Base-by-base conservation (phyloP, 768 basidiomycete species). In the Boletellus ananas region DNA sequence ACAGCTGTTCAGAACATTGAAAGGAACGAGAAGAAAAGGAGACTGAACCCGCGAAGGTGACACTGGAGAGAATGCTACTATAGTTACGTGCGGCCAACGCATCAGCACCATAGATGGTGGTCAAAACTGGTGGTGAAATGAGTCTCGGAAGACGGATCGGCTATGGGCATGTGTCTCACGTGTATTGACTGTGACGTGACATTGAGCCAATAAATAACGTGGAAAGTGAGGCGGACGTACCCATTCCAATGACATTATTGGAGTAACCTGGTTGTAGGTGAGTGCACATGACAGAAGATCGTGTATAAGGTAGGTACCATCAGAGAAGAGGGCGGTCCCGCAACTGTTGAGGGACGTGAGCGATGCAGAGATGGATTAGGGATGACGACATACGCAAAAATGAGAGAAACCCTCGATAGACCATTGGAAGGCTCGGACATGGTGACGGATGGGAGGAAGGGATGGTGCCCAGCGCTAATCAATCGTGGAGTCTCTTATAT, bases 311-410 rank as follows among this genome's bases (percentile, higher is more conserved):
- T 11, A 34, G 57, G 23, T 68, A 86, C 89, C 90, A 66, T 93
- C 90, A 23, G 89, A 90, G 71, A 93, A 91, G 39, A 92, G 73
- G 37, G 90, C 90, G 3, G 90, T 93, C 62, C 90, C 90, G 64
- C 90, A 91, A 14, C 88, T 90, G 55, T 45, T 45, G 45, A 44
- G 36, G 36, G 14, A 27, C 2, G 23, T 49, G 17, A 49, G 53
- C 18, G 51, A 44, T 42, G 36, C 36, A 34, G 23, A 18, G 17
- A 45, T 1, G 2, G 25, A 18, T 3, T 25, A 10, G 16, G 36
- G 12, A 40, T 34, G 7, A 20, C 75, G 27, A 54, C 84, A 43
- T 57, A 90, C 89, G 89, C 89, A 63, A 92, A 92, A 62, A 92
- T 88, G 64, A 92, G 81, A 45, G 87, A 88, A 53, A 92, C 82